Percentiles rank a stretch among this genome's conserved stretches.
These are phyloP conservation scores for Penicillium coprophilum DNA, from an alignment of 495 filamentous ascomycete species.

Conservation along the genomic window DNA sequence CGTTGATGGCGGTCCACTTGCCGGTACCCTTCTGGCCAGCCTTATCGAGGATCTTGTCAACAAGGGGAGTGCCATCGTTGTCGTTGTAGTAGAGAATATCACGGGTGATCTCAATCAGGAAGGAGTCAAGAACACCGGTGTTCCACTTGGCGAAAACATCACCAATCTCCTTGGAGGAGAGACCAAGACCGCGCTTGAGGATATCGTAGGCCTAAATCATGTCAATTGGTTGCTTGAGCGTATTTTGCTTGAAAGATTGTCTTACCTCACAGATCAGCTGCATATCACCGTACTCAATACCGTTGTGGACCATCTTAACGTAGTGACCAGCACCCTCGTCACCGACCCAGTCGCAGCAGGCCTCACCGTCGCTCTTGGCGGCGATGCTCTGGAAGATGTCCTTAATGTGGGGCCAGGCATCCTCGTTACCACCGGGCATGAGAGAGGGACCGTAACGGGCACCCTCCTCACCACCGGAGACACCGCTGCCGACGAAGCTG, in stretches of 20 bases:
- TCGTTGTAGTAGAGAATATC: conserved; percentile 98
- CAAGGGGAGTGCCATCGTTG: conserved; percentile 81
- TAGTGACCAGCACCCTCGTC: conserved; percentile 99
- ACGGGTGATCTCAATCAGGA: conserved; percentile 98
- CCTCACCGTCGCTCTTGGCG: conserved; percentile 93
- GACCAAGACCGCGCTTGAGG: conserved; percentile 91
- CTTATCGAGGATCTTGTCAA: conserved; percentile 98
- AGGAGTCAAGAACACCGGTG: conserved; percentile 96
- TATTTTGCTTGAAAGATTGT: conserved; percentile 2
- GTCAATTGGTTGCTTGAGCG: background rate
- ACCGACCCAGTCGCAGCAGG: conserved; percentile 99
- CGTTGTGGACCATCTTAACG: conserved; percentile 99
- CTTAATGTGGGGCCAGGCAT: conserved; percentile 98
- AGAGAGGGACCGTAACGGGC: conserved; percentile 94
- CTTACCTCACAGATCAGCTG: conserved; percentile 96
- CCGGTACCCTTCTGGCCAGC: conserved; percentile 99
- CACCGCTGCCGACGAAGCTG: conserved; percentile 94
- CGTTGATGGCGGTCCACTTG: conserved; percentile 99
- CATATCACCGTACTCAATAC: conserved; percentile 99
- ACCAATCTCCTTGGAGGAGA: conserved; percentile 87
- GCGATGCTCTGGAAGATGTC: conserved; percentile 97
- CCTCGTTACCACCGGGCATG: conserved; percentile 98
- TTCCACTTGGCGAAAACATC: conserved; percentile 96
- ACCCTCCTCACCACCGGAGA: conserved; percentile 99
- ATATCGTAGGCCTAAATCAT: conserved; percentile 87